Conservation (phyloP, 768 basidiomycete genomes). For the Melanogaster broomeanus region DNA sequence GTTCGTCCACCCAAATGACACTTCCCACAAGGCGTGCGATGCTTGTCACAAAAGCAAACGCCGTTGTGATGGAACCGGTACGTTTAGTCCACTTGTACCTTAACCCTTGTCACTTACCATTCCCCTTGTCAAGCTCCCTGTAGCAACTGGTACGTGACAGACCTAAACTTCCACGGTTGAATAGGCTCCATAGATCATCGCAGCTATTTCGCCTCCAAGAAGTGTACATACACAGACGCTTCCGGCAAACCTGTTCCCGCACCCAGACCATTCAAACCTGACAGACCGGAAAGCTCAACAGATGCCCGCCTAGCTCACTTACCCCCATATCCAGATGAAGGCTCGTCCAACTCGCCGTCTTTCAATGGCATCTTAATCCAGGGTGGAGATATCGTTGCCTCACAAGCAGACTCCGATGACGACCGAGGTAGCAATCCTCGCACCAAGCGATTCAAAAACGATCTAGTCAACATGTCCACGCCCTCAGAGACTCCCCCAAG, state of each 20-base stretch:
- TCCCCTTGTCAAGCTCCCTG: constrained; percentile 58
- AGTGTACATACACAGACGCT: constrained; percentile 79
- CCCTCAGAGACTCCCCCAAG: constrained; percentile 30
- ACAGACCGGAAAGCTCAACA: constrained; percentile 30
- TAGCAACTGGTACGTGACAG: constrained; percentile 66
- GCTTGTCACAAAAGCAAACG: constrained; percentile 86
- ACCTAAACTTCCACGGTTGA: constrained; percentile 1
- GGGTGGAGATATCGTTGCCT: constrained; percentile 10
- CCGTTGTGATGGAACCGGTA: constrained; percentile 80
- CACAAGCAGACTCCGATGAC: constrained; percentile 35
- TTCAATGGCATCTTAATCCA: constrained; percentile 7
- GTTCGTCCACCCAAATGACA: constrained; percentile 8
- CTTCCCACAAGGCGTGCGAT: constrained; percentile 60
- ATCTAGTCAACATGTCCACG: constrained; percentile 38
- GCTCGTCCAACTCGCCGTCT: constrained; percentile 14
- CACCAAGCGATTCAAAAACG: constrained; percentile 55
- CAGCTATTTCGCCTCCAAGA: constrained; percentile 81
- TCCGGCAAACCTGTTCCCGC: constrained; percentile 81
- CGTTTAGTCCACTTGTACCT: constrained; percentile 25
- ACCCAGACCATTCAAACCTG: constrained; percentile 52
- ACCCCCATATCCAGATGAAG: constrained; percentile 16
- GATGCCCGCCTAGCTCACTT: constrained; percentile 24
- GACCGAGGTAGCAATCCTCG: constrained; percentile 42
- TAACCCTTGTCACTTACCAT: constrained; percentile 3
- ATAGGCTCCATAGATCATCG: constrained; percentile 4